phyloP scores from a whole-genome alignment of 129 eudicot species.

The Ambrosia artemisiifolia region DNA sequence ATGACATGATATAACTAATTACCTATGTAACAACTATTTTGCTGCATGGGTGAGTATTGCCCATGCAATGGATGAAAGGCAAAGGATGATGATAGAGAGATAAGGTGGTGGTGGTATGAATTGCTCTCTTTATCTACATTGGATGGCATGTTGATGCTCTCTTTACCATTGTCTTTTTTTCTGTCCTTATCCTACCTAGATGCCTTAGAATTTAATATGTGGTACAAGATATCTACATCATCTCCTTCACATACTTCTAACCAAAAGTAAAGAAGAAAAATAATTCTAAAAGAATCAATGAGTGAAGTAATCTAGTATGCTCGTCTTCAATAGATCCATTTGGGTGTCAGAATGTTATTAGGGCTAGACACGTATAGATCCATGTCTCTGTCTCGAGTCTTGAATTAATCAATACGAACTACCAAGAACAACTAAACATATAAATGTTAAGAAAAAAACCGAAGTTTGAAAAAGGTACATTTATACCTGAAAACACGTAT shows the following conservation, averaged over 20 bases:
- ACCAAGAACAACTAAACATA: neutral
- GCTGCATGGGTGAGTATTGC: constrained; percentile 14
- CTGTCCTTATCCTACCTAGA: constrained; percentile 27
- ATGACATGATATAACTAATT: neutral
- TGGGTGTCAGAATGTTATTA: neutral
- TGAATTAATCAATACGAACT: neutral
- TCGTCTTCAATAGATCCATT: neutral
- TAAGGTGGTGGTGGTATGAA: constrained; percentile 43
- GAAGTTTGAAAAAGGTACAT: neutral
- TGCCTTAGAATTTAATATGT: constrained; percentile 19
- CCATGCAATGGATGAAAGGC: constrained; percentile 30
- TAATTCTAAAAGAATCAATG: neutral
- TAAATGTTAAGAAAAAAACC: neutral
- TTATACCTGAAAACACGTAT: neutral
- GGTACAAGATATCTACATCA: constrained; percentile 26
- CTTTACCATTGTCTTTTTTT: constrained; percentile 35
- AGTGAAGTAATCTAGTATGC: neutral
- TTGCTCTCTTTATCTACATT: constrained; percentile 38
- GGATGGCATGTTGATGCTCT: constrained; percentile 20
- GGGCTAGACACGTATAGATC: neutral
- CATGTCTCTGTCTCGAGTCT: neutral
- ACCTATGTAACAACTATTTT: neutral
- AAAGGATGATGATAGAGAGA: constrained; percentile 37
- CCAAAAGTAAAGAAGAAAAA: constrained; percentile 7
- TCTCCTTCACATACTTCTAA: constrained; percentile 23